Evolutionary conservation across 345 rosid genomes (phyloP), one percentile per base, ranked within the genome.

Genomic region (Pugionium cornutum): DNA sequence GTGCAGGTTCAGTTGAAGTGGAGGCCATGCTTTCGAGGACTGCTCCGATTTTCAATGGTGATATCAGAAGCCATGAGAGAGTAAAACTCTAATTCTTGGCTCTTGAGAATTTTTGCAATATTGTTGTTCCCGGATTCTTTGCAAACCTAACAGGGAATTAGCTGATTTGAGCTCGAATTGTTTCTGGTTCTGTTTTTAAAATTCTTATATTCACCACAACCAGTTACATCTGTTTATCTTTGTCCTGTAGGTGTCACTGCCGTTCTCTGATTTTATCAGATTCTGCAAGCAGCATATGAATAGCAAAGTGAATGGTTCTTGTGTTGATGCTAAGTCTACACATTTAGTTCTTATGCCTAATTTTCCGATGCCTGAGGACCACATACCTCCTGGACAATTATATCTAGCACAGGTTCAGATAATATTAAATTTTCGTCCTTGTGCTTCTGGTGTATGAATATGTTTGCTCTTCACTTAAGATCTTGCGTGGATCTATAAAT

Each of bases 41-140:
- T 2, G 97, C 91, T 3, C 89, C 92, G 0, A 80, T 88, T 18
- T 88, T 88, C 63, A 85, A 82, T 52, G 96, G 92, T 64, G 96
- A 86, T 72, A 79, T 89, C 48, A 81, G 99, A 83, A 82, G 87
- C 78, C 99, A 94, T 50, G 94, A 94, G 81, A 83, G 96, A 83
- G 94, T 84, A 82, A 47, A n/a, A 76, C 26, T 64, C 53, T 9
- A 39, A 52, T 59, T n/a, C 10, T 56, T 4, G 3, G 45, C 39
- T 58, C 58, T 58, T 47, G 27, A 3, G 8, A 37, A 9, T 18
- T 18, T 18, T 18, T 18, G 18, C 18, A 18, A 18, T 28, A 7
- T 42, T 65, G 27, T 51, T 9, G 27, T 42, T 7, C 34, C 44
- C 7, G 9, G 9, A 42, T n/a, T 10, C 47, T 11, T 36, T 36